These are phyloP conservation scores for Fistulifera pelliculosa DNA, from an alignment of 108 stramenopile species.

Conservation along the genomic window DNA sequence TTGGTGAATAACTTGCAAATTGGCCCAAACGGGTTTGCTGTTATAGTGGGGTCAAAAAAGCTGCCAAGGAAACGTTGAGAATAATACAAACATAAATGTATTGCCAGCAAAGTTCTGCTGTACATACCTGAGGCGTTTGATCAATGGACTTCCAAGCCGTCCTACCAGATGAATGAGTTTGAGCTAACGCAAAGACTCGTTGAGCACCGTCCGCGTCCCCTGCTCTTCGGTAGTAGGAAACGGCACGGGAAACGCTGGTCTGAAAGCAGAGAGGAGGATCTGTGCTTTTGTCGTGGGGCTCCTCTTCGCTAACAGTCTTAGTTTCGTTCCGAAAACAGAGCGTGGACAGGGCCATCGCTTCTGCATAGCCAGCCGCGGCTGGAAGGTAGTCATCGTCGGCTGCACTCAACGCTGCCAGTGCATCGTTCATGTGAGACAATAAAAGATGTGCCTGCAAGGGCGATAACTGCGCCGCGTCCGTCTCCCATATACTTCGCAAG, in stretches of 20 bases:
- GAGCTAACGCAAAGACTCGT: constrained; percentile 3
- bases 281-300: constrained; percentile 1
- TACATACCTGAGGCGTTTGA: constrained; percentile 12
- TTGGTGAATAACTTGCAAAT: too few species aligned
- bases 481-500: constrained; percentile 6
- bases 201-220: constrained; percentile 3
- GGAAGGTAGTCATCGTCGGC: constrained; percentile 7
- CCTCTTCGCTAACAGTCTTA: not conserved
- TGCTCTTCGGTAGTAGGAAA: constrained; percentile 13
- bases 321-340: not conserved
- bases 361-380: constrained; percentile 12
- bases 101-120: too few species aligned
- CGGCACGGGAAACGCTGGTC: constrained; percentile 6
- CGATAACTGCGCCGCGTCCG: constrained; percentile 3
- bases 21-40: too few species aligned
- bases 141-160: constrained; percentile 12
- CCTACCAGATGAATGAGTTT: constrained; percentile 3
- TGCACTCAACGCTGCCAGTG: constrained; percentile 3
- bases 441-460: constrained; percentile 10
- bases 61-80: too few species aligned
- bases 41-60: too few species aligned
- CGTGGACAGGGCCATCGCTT: constrained; percentile 1
- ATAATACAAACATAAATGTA: too few species aligned
- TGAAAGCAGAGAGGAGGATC: constrained; percentile 6
- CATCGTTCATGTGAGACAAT: constrained; percentile 10